Base-by-base conservation (phyloP, 805 yeast genomes). In the Metschnikowia amazonensis region DNA sequence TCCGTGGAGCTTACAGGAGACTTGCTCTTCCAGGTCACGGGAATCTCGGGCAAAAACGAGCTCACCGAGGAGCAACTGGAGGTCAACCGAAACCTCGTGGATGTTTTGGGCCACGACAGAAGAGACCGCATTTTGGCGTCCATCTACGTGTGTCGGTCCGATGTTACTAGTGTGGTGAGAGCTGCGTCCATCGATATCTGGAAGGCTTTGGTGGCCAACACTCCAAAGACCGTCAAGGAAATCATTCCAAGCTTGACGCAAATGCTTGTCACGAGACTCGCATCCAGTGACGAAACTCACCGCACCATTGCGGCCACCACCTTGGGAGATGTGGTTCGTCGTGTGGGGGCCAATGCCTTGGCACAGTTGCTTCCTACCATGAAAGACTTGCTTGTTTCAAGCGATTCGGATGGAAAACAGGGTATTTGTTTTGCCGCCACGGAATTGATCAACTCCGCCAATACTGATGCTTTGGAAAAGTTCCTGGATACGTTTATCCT, bases 1-100 rank as follows among this genome's bases (percentile, higher is more conserved):
- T 89, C 97, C 29, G 95, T 94, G 35, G 97, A 90, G 68, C 85
- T 94, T 52, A 84, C 96, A 5, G 98, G 99, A 54, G 99, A 94
- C 55, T 74, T 94, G 59, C 73, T 94, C 57, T 90, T 87, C 83
- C 96, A 92, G 70, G 83, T 94, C 56, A 85, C 96, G 36, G 99
- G 98, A 64, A 81, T 89, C 49, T 77, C 84, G 29, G 89, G 90
- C 52, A 86, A 81, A 62, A 80, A 76, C 58, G 95, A 85, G 56
- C 76, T 83, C 48, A 65, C 72, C 27, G 86, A 79, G 49, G 85
- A 77, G 44, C 76, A 66, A 49, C 66, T 64, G 33, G 84, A 80
- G 56, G 80, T 82, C 50, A 77, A 78, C 49, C 21, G 48, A 31
- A 78, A 76, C 42, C 80, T 90, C 63, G 68, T 86, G 43, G 92